Evolutionary conservation across 148 eudicot species (phyloP), one percentile per base, ranked within the genome.

Genomic region (Chenopodium quinoa): DNA sequence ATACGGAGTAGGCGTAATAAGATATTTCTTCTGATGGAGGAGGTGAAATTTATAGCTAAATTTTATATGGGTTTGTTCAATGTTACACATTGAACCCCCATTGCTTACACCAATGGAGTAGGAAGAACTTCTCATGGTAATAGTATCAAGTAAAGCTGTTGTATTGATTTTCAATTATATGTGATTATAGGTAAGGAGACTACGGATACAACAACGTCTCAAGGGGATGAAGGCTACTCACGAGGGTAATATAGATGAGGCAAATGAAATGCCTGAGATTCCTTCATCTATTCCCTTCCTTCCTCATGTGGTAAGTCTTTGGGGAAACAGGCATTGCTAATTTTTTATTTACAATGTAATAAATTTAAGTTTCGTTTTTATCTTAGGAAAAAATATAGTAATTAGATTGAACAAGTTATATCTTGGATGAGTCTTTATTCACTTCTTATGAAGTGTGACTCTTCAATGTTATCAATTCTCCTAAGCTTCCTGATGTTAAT

Each of bases 11-110:
- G 99, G 82, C 99, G 97, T 13, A 93, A 92, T 84, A 93, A 93
- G 88, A 93, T 95, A 25, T 95, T 95, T 84, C 97, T 95, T 82
- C 97, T 95, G 77, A 95, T 95, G 99, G 99, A 95, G 80, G 99
- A 95, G 95, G 99, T 95, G 52, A 63, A 80, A 27, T 83, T 0
- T 50, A 6, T 74, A 62, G 12, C 23, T 72, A 40, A 7, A 27
- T 72, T 80, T 32, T 27, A 34, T 1, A 20, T 64, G 29, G 27
- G 10, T 32, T 19, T 47, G 32, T 73, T 40, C 11, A 56, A 44
- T 73, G 16, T 27, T 80, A 16, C 7, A 7, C 40, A 22, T 80
- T 29, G 25, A 9, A 19, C 60, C 11, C 27, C 17, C 29, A 34
- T 47, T 0, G 16, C 56, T 10, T 56, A 20, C n/a, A 56, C 8